Percentiles rank a stretch among this genome's conserved stretches.
Evolutionary conservation across 2,329 filamentous ascomycete genomes (phyloP).

Genomic region (Alternaria solani): DNA sequence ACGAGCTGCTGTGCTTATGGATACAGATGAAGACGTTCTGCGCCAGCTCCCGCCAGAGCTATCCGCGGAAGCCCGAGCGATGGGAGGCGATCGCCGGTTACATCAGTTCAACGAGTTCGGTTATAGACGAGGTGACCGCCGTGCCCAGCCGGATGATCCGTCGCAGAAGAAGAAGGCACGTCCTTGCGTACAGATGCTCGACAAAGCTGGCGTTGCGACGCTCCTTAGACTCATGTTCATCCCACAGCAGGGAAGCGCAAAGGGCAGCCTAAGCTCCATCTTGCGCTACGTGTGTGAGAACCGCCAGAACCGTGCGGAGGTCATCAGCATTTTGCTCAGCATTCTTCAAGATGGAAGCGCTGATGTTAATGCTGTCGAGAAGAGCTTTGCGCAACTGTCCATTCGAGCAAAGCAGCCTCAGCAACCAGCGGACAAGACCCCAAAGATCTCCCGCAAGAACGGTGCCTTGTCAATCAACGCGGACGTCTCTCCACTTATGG

Average conservation of each 20-base stretch:
- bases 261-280: constrained; percentile 83
- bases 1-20: constrained; percentile 85
- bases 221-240: constrained; percentile 98
- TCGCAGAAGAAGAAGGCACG: constrained; percentile 71
- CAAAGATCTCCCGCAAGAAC: constrained; percentile 79
- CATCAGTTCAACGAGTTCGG: constrained; percentile 60
- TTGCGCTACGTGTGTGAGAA: constrained; percentile 94
- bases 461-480: constrained; percentile 72
- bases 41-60: constrained; percentile 85
- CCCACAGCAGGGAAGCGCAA: constrained; percentile 85
- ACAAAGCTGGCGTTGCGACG: constrained; percentile 95
- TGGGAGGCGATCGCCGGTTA: constrained; percentile 64
- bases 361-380: constrained; percentile 91
- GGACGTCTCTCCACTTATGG: constrained; percentile 91
- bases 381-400: constrained; percentile 93
- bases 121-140: constrained; percentile 44
- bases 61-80: constrained; percentile 81
- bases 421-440: constrained; percentile 74
- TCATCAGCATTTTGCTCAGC: constrained; percentile 89
- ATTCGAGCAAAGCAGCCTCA: constrained; percentile 83
- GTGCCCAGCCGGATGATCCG: constrained; percentile 55
- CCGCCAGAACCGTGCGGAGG: constrained; percentile 91
- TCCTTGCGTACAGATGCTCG: constrained; percentile 92
- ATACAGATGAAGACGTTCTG: constrained; percentile 88
- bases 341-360: constrained; percentile 95